phyloP scores from a whole-genome alignment of 2,329 filamentous ascomycete species.

The Trichoderma guizhouense region DNA sequence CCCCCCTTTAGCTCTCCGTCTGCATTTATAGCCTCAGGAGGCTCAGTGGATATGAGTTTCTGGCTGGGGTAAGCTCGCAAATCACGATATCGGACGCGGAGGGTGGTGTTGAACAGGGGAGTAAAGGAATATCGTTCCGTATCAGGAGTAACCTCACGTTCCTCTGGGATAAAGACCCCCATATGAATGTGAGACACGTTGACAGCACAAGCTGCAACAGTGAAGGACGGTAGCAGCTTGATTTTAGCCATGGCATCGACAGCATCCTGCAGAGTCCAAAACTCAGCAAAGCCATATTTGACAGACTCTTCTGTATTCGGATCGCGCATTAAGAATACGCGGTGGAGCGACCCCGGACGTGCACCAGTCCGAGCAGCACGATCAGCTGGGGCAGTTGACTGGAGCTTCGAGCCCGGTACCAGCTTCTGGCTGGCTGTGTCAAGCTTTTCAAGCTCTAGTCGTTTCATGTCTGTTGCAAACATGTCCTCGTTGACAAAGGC shows the following conservation, averaged over 20 bases:
- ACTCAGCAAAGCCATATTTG: slow-evolving; percentile 82
- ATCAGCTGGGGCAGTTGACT: slow-evolving; percentile 54
- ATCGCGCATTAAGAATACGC: slow-evolving; percentile 75
- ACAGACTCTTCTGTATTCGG: slow-evolving; percentile 68
- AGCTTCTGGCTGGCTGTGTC: slow-evolving; percentile 44
- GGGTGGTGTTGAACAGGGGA: slow-evolving; percentile 63
- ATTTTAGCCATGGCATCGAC: slow-evolving; percentile 70
- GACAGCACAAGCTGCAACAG: slow-evolving; percentile 70
- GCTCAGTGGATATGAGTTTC: slow-evolving; percentile 53
- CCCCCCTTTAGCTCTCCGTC: slow-evolving; percentile 23
- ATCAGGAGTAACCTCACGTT: slow-evolving; percentile 53
- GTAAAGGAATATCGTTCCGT: slow-evolving; percentile 65
- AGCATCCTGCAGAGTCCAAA: slow-evolving; percentile 72
- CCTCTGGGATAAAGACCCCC: slow-evolving; percentile 77
- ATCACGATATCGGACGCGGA: slow-evolving; percentile 75
- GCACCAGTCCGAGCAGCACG: slow-evolving; percentile 64
- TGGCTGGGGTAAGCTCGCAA: slow-evolving; percentile 68
- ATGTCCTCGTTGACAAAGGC: slow-evolving; percentile 68
- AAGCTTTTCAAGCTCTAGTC: slow-evolving; percentile 63
- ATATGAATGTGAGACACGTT: slow-evolving; percentile 73
- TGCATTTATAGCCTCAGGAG: slow-evolving; percentile 34
- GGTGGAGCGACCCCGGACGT: slow-evolving; percentile 67
- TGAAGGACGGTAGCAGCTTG: slow-evolving; percentile 69
- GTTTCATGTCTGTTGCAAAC: slow-evolving; percentile 68
- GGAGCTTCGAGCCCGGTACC: slow-evolving; percentile 51